Evolutionary conservation across 2,329 filamentous ascomycete species (phyloP), one percentile per base, ranked within the genome.

Genomic region (Leptographium lundbergii): DNA sequence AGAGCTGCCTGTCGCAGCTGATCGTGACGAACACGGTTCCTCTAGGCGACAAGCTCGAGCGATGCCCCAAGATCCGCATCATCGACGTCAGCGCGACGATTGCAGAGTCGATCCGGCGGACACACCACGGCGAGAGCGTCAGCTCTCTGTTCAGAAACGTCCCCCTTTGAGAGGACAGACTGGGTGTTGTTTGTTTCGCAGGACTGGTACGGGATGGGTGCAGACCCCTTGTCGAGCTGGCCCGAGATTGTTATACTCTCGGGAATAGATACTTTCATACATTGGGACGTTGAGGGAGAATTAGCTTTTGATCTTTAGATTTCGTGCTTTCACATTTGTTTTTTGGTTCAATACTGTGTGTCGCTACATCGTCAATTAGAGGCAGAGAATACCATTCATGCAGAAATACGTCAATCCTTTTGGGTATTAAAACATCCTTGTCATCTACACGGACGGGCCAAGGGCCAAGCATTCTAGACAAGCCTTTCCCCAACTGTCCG

Each of bases 21-120:
- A 90, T 96, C 17, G 90, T 95, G 42, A 96, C 91, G 55, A 96
- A 96, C 74, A 96, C 88, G 1, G 88, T 92, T 14, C 88, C 88
- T 0, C 81, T 90, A 62, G 81, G 84, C 63, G 87, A 88, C 71
- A 91, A 91, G 79, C 85, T 87, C 69, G 81, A 85, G 57, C 66
- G 68, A 50, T 95, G 91, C 73, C 80, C 84, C 60, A 87, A 88
- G 72, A 82, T 96, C 63, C 86, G 91, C 73, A 91, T 91, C 59
- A 95, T 96, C 70, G 91, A 96, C 72, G 89, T 96, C 66, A 90
- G 87, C 67, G 87, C 89, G 50, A 96, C 91, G 42, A 75, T 88
- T 60, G 85, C 84, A n/a, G 85, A 80, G 72, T 84, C 84, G 14
- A 87, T 86, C 65, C 77, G 84, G 58, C 75, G 85, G 67, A 88